These are phyloP conservation scores for Nannizzia gypsea DNA, from an alignment of 2,329 filamentous ascomycete genomes.

Conservation along the genomic window DNA sequence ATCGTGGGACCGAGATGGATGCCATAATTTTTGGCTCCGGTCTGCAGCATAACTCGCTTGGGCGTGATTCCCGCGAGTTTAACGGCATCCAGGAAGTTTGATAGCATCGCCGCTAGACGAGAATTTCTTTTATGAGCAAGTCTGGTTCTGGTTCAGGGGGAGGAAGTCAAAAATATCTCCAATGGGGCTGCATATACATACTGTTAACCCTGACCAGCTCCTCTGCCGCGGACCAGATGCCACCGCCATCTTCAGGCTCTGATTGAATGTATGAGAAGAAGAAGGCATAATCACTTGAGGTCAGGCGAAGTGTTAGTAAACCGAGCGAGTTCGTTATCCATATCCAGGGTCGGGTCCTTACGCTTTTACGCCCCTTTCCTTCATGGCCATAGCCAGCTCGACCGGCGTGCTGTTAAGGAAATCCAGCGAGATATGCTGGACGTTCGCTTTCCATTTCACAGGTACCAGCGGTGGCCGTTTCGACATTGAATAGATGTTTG, in stretches of 20 bases:
- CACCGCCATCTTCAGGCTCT: conserved; percentile 33
- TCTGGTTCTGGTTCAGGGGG: neutral
- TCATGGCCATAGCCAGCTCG: conserved; percentile 20
- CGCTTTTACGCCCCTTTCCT: conserved; percentile 19
- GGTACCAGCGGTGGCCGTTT: conserved; percentile 36
- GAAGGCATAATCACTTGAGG: conserved; percentile 36
- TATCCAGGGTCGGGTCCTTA: neutral
- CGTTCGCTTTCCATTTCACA: conserved; percentile 27
- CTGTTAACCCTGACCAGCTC: conserved; percentile 40
- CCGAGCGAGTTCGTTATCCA: neutral
- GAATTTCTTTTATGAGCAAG: neutral
- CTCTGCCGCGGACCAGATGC: conserved; percentile 41
- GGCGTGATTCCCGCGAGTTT: conserved; percentile 33
- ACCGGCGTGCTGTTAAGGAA: conserved; percentile 21
- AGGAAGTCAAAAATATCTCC: neutral
- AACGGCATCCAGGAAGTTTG: conserved; percentile 39
- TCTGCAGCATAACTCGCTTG: conserved; percentile 38
- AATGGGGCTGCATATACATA: conserved; percentile 9
- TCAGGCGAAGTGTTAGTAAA: neutral
- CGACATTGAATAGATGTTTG: conserved; percentile 41
- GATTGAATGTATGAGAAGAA: conserved; percentile 47
- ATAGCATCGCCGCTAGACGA: conserved; percentile 25
- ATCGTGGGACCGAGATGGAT: conserved; percentile 17
- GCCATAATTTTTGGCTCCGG: conserved; percentile 20
- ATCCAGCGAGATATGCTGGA: conserved; percentile 33